Evolutionary conservation across 2,329 filamentous ascomycete species (phyloP).

Genomic region (Xylaria digitata): DNA sequence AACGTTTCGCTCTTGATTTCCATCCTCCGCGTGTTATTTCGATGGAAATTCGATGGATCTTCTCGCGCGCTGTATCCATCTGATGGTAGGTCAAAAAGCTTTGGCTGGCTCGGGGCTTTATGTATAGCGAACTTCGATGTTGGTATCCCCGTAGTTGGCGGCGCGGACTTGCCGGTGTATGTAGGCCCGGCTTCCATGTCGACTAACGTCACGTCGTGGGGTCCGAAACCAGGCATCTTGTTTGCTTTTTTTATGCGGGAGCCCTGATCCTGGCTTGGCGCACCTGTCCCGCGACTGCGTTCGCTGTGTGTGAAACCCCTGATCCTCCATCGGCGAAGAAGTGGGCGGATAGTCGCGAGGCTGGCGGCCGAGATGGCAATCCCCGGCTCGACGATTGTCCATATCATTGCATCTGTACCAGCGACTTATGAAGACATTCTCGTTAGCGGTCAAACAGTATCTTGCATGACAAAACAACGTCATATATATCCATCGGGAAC

Average conservation of each 20-base stretch:
- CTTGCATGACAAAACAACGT: background rate
- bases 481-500: background rate
- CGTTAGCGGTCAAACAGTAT: conserved; percentile 23
- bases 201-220: conserved; percentile 53
- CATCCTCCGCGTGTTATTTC: conserved; percentile 31
- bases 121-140: conserved; percentile 36
- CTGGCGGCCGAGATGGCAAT: conserved; percentile 66
- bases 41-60: conserved; percentile 33
- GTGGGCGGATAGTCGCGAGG: conserved; percentile 65
- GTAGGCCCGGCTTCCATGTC: conserved; percentile 49
- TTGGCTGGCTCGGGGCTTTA: conserved; percentile 39
- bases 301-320: conserved; percentile 59
- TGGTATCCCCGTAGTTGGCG: conserved; percentile 27
- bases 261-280: conserved; percentile 43
- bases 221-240: conserved; percentile 52
- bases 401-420: conserved; percentile 65
- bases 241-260: conserved; percentile 49
- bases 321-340: conserved; percentile 61
- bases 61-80: conserved; percentile 36
- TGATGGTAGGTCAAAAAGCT: conserved; percentile 36
- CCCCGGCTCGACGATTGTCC: conserved; percentile 68
- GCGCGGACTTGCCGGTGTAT: conserved; percentile 27
- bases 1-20: conserved; percentile 53
- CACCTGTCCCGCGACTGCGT: conserved; percentile 49
- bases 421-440: conserved; percentile 51